Percentiles rank a stretch among this genome's conserved stretches.
These are phyloP conservation scores for Aspergillus carlsbadensis DNA, from an alignment of 495 filamentous ascomycete species.

Conservation along the genomic window DNA sequence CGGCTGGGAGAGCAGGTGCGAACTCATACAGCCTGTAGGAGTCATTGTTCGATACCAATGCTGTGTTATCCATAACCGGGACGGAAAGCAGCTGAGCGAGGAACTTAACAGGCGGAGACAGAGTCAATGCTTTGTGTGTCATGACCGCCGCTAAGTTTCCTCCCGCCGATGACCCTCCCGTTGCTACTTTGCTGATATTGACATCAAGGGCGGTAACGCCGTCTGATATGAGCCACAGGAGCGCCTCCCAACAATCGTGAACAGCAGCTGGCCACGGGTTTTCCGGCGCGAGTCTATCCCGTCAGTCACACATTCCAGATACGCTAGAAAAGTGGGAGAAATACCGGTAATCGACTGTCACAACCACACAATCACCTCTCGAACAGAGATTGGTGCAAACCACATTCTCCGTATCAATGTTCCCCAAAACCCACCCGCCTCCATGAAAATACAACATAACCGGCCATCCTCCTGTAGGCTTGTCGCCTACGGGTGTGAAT, in stretches of 20 bases:
- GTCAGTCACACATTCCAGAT: background rate
- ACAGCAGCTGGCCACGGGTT: conserved; percentile 56
- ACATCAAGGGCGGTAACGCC: conserved; percentile 39
- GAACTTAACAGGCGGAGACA: conserved; percentile 45
- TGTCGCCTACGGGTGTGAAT: conserved; percentile 47
- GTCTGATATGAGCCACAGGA: conserved; percentile 51
- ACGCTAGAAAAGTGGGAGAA: background rate
- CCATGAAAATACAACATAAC: conserved; percentile 59
- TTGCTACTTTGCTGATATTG: conserved; percentile 48
- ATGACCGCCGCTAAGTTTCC: conserved; percentile 56
- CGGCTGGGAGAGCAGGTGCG: conserved; percentile 49
- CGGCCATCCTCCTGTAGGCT: conserved; percentile 50
- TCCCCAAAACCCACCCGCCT: conserved; percentile 59
- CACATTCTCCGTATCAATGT: conserved; percentile 58
- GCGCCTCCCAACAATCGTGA: conserved; percentile 56
- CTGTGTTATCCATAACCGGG: conserved; percentile 59
- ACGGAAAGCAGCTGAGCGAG: conserved; percentile 54
- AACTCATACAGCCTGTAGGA: conserved; percentile 51
- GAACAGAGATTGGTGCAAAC: conserved; percentile 56
- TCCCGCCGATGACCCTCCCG: conserved; percentile 55
- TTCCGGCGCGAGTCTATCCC: conserved; percentile 51
- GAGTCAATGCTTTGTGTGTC: conserved; percentile 50
- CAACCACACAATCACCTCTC: conserved; percentile 49
- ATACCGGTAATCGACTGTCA: conserved; percentile 56
- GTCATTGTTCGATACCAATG: conserved; percentile 39